Evolutionary conservation across 2,329 filamentous ascomycete genomes (phyloP).

Genomic region (Alternaria postmessia): DNA sequence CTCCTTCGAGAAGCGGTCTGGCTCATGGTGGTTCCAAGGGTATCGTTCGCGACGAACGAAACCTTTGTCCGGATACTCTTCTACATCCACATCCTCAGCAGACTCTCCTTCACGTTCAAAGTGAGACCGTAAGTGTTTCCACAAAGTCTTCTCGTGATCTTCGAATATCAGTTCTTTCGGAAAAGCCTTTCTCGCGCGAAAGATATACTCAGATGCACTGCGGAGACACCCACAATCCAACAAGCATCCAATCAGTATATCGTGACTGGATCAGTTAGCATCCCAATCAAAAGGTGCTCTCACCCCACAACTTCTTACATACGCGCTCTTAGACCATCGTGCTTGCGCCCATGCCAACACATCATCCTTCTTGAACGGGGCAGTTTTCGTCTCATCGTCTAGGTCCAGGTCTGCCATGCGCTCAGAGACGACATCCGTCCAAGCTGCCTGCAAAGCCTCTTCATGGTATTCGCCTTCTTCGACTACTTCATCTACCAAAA

Average conservation of each 20-base stretch:
- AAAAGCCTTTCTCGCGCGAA: conserved; percentile 65
- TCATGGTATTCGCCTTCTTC: conserved; percentile 86
- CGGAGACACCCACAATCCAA: conserved; percentile 70
- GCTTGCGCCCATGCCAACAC: conserved; percentile 31
- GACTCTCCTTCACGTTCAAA: conserved; percentile 33
- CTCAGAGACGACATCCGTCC: conserved; percentile 35
- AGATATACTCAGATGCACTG: conserved; percentile 72
- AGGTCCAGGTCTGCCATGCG: conserved; percentile 16
- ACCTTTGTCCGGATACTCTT: conserved; percentile 72
- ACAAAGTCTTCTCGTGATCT: conserved; percentile 63
- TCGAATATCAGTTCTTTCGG: conserved; percentile 65
- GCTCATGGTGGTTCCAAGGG: conserved; percentile 69
- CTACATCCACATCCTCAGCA: conserved; percentile 57
- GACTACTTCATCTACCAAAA: conserved; percentile 80
- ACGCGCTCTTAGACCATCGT: conserved; percentile 40
- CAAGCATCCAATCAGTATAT: conserved; percentile 61
- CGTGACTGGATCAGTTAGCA: conserved; percentile 35
- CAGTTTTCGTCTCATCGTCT: conserved; percentile 4
- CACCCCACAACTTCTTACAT: conserved; percentile 23
- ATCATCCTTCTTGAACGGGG: conserved; percentile 17
- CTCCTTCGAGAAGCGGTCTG: conserved; percentile 63
- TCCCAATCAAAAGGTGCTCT: background rate
- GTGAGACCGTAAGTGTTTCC: conserved; percentile 28
- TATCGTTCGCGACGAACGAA: conserved; percentile 72
- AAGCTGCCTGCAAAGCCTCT: conserved; percentile 64